Evolutionary conservation across 306 rosid species (phyloP).

Genomic region (Begonia loranthoides): DNA sequence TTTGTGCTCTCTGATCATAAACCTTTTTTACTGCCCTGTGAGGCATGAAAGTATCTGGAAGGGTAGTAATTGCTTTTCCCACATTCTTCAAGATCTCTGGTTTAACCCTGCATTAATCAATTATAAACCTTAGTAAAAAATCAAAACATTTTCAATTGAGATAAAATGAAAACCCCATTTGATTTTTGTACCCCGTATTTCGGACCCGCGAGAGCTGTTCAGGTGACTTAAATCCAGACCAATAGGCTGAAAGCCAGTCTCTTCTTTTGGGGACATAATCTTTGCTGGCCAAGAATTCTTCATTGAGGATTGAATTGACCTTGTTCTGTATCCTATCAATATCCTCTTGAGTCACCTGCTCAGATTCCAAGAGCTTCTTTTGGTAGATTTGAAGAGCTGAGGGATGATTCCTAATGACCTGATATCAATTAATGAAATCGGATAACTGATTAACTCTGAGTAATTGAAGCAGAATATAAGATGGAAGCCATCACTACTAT

Average conservation of each 20-base stretch:
- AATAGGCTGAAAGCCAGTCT: slow-evolving; percentile 95
- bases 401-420: slow-evolving; percentile 80
- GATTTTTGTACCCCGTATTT: slow-evolving; percentile 62
- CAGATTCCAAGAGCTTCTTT: slow-evolving; percentile 63
- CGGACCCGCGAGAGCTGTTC: slow-evolving; percentile 85
- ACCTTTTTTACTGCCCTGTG: slow-evolving; percentile 83
- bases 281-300: slow-evolving; percentile 80
- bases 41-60: slow-evolving; percentile 70
- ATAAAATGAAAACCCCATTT: slow-evolving; percentile 9
- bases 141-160: neutral
- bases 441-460: too few relatives aligned
- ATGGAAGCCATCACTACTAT: neutral
- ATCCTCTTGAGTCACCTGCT: slow-evolving; percentile 54
- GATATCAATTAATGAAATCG: slow-evolving; percentile 6
- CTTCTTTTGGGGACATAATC: slow-evolving; percentile 72
- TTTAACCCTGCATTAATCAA: slow-evolving; percentile 43
- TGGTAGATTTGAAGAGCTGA: slow-evolving; percentile 73
- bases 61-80: slow-evolving; percentile 68
- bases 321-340: slow-evolving; percentile 54
- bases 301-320: slow-evolving; percentile 64
- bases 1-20: slow-evolving; percentile 71
- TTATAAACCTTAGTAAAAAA: slow-evolving; percentile 11
- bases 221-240: slow-evolving; percentile 93
- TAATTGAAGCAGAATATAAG: neutral
- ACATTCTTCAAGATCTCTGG: slow-evolving; percentile 85